These are phyloP conservation scores for Coccinonectria pachysandricola DNA, from an alignment of 2,329 filamentous ascomycete genomes.

Conservation along the genomic window DNA sequence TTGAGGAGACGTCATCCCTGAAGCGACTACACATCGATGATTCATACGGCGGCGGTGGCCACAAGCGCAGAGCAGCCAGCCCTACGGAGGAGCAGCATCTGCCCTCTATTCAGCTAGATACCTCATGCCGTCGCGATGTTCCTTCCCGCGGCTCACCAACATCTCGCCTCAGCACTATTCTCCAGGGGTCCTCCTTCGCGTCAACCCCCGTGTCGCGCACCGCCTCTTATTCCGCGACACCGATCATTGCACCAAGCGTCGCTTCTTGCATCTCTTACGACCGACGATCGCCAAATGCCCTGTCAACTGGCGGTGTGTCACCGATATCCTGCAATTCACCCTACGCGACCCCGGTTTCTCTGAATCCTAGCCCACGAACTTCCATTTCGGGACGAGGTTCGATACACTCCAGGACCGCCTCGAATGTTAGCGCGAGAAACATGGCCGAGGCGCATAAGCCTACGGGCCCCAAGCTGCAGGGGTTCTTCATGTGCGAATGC, in stretches of 20 bases:
- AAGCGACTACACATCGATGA: constrained; percentile 43
- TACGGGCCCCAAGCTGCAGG: constrained; percentile 38
- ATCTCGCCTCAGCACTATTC: constrained; percentile 36
- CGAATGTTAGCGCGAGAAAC: constrained; percentile 41
- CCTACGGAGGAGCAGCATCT: constrained; percentile 39
- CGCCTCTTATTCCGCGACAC: constrained; percentile 37
- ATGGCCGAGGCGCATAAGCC: constrained; percentile 40
- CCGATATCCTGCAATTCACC: constrained; percentile 40
- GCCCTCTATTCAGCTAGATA: constrained; percentile 30
- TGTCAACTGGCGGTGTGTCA: constrained; percentile 40
- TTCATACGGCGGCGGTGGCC: constrained; percentile 29
- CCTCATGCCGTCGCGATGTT: constrained; percentile 38
- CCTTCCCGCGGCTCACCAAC: constrained; percentile 42
- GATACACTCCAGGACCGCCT: constrained; percentile 35
- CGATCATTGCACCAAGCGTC: constrained; percentile 31
- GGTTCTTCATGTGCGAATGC: constrained; percentile 70
- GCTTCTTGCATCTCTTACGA: constrained; percentile 35
- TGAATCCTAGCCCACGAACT: constrained; percentile 39
- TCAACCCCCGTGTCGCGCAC: constrained; percentile 36
- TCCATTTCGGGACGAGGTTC: constrained; percentile 31
- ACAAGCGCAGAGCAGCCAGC: constrained; percentile 47
- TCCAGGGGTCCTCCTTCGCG: constrained; percentile 33
- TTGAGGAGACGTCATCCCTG: constrained; percentile 40
- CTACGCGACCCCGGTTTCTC: constrained; percentile 36
- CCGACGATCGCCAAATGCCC: constrained; percentile 34